A percentile compares a stretch with the other conserved stretches of the same genome.
Evolutionary conservation across 1,139 yeast species (phyloP).

Genomic region (Pichia sp.): DNA sequence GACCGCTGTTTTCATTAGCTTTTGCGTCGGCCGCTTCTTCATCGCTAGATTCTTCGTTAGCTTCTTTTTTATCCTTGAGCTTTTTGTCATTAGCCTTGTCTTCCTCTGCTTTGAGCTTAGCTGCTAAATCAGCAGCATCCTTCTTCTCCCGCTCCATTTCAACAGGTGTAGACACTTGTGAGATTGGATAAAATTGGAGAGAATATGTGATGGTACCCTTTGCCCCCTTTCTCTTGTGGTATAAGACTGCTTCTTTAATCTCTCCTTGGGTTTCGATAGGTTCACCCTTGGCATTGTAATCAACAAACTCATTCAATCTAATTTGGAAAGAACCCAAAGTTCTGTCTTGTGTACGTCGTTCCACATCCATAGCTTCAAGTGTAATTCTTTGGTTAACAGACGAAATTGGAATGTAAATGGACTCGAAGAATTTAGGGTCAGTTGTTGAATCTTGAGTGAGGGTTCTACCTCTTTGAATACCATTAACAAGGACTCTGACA

Average conservation of each 20-base stretch:
- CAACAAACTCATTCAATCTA: constrained; percentile 58
- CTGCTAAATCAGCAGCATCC: constrained; percentile 12
- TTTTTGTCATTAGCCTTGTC: too few species aligned
- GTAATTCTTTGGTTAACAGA: constrained; percentile 76
- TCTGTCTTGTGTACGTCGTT: constrained; percentile 68
- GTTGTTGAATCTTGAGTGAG: constrained; percentile 58
- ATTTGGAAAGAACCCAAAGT: constrained; percentile 78
- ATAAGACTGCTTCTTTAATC: constrained; percentile 52
- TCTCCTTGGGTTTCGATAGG: constrained; percentile 57
- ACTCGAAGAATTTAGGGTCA: constrained; percentile 82
- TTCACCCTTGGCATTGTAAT: constrained; percentile 58
- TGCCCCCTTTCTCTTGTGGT: constrained; percentile 62
- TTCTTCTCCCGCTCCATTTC: constrained; percentile 55
- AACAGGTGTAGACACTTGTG: constrained; percentile 69
- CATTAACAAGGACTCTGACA: constrained; percentile 70
- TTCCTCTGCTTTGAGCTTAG: constrained; percentile 23
- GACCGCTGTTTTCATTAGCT: constrained; percentile 25
- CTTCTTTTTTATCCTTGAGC: constrained; percentile 23
- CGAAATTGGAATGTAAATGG: constrained; percentile 72
- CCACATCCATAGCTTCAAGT: constrained; percentile 89
- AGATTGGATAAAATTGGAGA: constrained; percentile 72
- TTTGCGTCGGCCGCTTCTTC: constrained; percentile 22
- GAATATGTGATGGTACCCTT: constrained; percentile 73
- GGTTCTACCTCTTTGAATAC: constrained; percentile 72
- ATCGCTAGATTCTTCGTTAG: constrained; percentile 19